These are phyloP conservation scores for Fusarium keratoplasticum DNA, from an alignment of 2,329 filamentous ascomycete species.

Conservation along the genomic window DNA sequence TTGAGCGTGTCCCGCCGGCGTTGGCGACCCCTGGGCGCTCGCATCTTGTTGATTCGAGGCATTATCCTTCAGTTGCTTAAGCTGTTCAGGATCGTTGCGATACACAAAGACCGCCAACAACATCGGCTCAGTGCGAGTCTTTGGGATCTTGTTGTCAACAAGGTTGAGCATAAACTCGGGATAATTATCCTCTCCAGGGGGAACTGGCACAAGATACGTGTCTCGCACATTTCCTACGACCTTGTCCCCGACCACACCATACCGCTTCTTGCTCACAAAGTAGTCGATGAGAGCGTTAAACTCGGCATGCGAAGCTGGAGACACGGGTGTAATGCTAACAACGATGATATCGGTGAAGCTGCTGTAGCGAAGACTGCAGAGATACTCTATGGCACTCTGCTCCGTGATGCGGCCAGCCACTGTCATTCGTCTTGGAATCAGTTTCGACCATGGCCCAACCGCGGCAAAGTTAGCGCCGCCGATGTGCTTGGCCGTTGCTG, in stretches of 20 bases:
- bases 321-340: conserved; percentile 75
- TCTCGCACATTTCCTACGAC: conserved; percentile 82
- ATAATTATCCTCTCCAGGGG: conserved; percentile 75
- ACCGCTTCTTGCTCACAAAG: conserved; percentile 83
- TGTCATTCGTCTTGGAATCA: conserved; percentile 77
- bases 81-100: conserved; percentile 66
- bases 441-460: conserved; percentile 75
- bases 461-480: conserved; percentile 82
- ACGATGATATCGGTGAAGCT: conserved; percentile 86
- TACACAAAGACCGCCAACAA: conserved; percentile 89
- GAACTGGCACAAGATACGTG: conserved; percentile 89
- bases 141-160: conserved; percentile 84
- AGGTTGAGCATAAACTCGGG: conserved; percentile 91
- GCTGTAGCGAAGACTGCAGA: conserved; percentile 87
- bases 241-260: conserved; percentile 87
- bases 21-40: conserved; percentile 46
- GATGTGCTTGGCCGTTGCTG: conserved; percentile 82
- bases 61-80: conserved; percentile 44
- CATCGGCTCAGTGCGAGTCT: conserved; percentile 77
- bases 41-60: conserved; percentile 17
- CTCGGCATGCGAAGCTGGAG: conserved; percentile 67
- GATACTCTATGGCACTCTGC: conserved; percentile 87
- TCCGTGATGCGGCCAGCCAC: conserved; percentile 86
- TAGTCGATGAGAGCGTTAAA: conserved; percentile 89
- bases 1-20: conserved; percentile 51